Conservation (phyloP, 2,329 filamentous ascomycete species). For the Fusarium musae region DNA sequence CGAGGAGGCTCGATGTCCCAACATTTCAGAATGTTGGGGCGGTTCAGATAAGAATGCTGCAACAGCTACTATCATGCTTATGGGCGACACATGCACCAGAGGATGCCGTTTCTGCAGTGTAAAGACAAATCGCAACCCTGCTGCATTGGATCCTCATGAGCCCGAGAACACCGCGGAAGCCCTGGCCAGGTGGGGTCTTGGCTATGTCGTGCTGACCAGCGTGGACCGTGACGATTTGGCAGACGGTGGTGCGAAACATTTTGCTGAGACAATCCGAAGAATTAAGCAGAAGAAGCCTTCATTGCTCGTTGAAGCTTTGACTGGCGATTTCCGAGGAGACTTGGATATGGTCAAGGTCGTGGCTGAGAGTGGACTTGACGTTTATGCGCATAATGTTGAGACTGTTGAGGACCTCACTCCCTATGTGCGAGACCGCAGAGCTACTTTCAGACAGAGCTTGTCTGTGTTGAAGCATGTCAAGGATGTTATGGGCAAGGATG, state of each 20-base stretch:
- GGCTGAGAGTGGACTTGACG: constrained; percentile 88
- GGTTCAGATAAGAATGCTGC: constrained; percentile 88
- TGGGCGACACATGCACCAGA: constrained; percentile 97
- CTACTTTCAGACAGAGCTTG: constrained; percentile 88
- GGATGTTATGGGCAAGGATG: constrained; percentile 71
- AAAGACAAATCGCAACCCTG: constrained; percentile 81
- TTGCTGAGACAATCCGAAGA: constrained; percentile 91
- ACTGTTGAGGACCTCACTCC: constrained; percentile 92
- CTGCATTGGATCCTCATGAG: constrained; percentile 92
- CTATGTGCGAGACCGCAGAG: constrained; percentile 87
- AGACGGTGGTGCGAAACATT: constrained; percentile 89
- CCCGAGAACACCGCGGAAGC: constrained; percentile 97
- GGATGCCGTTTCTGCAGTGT: constrained; percentile 98
- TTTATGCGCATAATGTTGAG: constrained; percentile 97
- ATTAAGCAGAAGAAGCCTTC: constrained; percentile 87
- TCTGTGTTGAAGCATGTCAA: constrained; percentile 85
- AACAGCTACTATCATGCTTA: constrained; percentile 98
- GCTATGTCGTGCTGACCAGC: constrained; percentile 93
- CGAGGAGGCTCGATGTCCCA: constrained; percentile 96
- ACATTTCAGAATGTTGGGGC: constrained; percentile 98
- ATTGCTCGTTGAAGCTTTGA: constrained; percentile 84
- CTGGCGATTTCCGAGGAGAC: constrained; percentile 88
- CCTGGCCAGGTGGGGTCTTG: constrained; percentile 89
- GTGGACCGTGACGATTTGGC: constrained; percentile 93
- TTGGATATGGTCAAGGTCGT: constrained; percentile 88